These are phyloP conservation scores for Populus euphratica DNA, from an alignment of 345 rosid genomes.

Conservation along the genomic window DNA sequence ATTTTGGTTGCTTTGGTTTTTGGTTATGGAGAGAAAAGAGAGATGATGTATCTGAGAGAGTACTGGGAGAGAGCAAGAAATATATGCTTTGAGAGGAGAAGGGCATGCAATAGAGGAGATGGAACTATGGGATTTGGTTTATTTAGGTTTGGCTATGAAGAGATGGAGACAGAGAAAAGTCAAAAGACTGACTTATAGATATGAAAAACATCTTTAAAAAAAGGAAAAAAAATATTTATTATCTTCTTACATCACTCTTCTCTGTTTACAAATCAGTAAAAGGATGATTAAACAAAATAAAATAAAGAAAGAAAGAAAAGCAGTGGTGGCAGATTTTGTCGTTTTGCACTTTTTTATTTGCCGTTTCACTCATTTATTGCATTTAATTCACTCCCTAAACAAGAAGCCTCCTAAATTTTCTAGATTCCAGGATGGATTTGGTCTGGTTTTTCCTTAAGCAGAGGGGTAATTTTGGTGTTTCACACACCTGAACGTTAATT, in stretches of 20 bases:
- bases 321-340: conserved; percentile 9
- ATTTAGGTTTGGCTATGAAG: neutral
- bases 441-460: neutral
- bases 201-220: neutral
- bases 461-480: neutral
- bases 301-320: neutral
- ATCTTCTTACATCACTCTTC: neutral
- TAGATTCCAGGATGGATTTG: neutral
- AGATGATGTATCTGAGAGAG: neutral
- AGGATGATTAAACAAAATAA: neutral
- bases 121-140: conserved; percentile 2
- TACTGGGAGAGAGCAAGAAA: neutral
- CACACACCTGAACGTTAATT: neutral
- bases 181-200: neutral
- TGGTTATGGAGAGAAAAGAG: conserved; percentile 6
- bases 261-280: neutral
- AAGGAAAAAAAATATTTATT: neutral
- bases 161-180: neutral
- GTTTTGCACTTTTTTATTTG: neutral
- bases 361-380: neutral
- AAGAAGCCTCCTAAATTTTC: neutral
- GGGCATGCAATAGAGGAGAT: neutral
- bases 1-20: conserved; percentile 23
- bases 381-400: neutral
- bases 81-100: neutral